A percentile compares a stretch with the other conserved stretches of the same genome.
Conservation (phyloP, 768 basidiomycete genomes). For the Trametes cubensis region DNA sequence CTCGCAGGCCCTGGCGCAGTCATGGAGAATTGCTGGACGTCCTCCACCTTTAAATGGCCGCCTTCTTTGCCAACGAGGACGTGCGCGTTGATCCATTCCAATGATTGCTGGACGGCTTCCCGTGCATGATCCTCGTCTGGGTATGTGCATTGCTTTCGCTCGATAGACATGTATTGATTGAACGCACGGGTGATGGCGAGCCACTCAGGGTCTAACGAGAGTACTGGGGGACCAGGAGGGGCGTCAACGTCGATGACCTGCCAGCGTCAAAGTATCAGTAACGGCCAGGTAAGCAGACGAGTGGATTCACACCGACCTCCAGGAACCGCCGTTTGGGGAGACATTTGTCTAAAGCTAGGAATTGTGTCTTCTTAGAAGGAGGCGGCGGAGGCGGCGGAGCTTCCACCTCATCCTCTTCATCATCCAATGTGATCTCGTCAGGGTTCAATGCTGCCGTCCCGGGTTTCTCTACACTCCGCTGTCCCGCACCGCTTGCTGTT, state of each 20-base stretch:
- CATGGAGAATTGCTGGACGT: constrained; percentile 66
- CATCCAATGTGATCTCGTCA: constrained; percentile 53
- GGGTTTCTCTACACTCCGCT: background rate
- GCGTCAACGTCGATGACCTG: constrained; percentile 72
- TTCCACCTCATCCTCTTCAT: constrained; percentile 49
- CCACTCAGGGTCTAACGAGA: constrained; percentile 90
- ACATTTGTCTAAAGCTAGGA: constrained; percentile 89
- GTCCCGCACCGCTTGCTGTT: background rate
- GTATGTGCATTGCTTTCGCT: constrained; percentile 52
- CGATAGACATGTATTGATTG: constrained; percentile 71
- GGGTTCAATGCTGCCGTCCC: constrained; percentile 39
- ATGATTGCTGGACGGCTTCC: constrained; percentile 57
- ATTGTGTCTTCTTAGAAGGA: constrained; percentile 55
- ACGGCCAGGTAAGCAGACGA: background rate
- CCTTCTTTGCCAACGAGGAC: constrained; percentile 40
- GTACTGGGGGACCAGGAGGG: constrained; percentile 31
- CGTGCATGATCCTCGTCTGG: constrained; percentile 57
- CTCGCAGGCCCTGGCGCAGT: constrained; percentile 64
- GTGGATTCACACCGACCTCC: constrained; percentile 59
- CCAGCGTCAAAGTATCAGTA: background rate
- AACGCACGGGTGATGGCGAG: constrained; percentile 90
- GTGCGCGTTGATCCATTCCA: constrained; percentile 69
- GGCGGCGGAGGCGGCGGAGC: constrained; percentile 40
- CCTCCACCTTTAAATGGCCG: constrained; percentile 28
- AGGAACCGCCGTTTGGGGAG: constrained; percentile 66